Conservation (phyloP, 2,329 filamentous ascomycete species). For the Blastomyces parvus region DNA sequence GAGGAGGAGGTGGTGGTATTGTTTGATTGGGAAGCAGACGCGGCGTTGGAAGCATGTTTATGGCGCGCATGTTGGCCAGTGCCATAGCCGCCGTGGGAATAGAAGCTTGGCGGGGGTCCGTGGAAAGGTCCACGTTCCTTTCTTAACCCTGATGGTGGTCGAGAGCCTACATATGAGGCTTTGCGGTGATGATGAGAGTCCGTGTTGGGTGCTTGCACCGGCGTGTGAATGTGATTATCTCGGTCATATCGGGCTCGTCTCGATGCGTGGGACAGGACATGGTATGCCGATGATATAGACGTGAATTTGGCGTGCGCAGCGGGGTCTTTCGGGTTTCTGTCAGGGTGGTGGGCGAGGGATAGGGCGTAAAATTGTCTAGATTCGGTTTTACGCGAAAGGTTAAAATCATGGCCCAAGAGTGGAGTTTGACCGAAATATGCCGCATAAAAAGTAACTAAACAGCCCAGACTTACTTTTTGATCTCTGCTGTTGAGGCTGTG, state of each 20-base stretch:
- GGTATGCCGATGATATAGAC: constrained; percentile 74
- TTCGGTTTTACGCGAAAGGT: neutral
- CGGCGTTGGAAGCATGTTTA: constrained; percentile 7
- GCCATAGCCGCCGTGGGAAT: constrained; percentile 70
- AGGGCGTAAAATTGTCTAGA: constrained; percentile 68
- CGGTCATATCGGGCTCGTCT: constrained; percentile 77
- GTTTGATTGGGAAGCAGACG: constrained; percentile 13
- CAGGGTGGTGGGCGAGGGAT: constrained; percentile 86
- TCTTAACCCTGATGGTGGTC: constrained; percentile 72
- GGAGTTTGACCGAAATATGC: neutral
- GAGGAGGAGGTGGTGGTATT: constrained; percentile 6
- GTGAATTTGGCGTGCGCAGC: constrained; percentile 66
- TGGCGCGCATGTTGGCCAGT: constrained; percentile 13
- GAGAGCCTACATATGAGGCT: constrained; percentile 47
- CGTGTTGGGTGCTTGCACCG: constrained; percentile 23
- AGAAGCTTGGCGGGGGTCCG: constrained; percentile 85
- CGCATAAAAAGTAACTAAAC: neutral
- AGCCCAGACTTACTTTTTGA: constrained; percentile 62
- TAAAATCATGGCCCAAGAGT: neutral
- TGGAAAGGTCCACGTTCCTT: constrained; percentile 65
- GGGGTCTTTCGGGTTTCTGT: constrained; percentile 72
- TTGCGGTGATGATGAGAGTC: constrained; percentile 33
- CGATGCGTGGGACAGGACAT: constrained; percentile 58
- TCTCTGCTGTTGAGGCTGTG: constrained; percentile 61
- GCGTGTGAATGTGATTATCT: constrained; percentile 31